Base-by-base conservation (phyloP, 257 asterid genomes). In the Rubia yunnanensis region DNA sequence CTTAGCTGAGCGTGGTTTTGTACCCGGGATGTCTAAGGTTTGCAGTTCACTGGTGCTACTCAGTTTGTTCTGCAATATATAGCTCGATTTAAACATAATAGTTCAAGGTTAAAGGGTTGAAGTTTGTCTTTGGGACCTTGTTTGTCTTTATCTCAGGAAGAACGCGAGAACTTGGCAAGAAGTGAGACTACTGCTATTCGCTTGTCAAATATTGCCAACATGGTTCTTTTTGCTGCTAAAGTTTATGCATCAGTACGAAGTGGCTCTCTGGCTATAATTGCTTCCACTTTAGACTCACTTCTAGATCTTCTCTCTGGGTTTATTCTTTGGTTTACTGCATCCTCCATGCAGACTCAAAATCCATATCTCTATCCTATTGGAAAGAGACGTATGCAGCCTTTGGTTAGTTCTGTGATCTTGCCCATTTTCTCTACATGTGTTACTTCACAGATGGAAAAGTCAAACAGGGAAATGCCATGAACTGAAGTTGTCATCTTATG, bases 381-480 rank as follows among this genome's bases (percentile, higher is more conserved):
- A 70, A 82, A 82, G 82, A 82, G 71, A 73, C 82, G 86, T 5
- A 82, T 82, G 86, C 86, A 82, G 68, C 86, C 86, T 54, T 77
- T 82, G 86, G 86, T 82, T 73, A 82, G 86, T 76, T 55, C 60
- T 36, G 20, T 60, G 59, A 49, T 20, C 44, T 7, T 54, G 11
- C 58, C 38, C 18, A 24, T 14, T 24, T 57, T 18, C 26, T 34
- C 52, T 62, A 17, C 49, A 17, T 31, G 10, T 17, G 22, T 57
- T 14, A 13, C 7, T 44, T 41, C 32, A 41, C n/a, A 10, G 23
- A 15, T 17, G 28, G 58, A 59, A 31, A 23, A 15, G 64, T 6
- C 15, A 39, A 54, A 38, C 10, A 17, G 44, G 28, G 35, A 14
- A 11, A 9, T 10, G 32, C 17, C 23, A 20, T 11, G 36, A 5